A percentile compares a stretch with the other conserved stretches of the same genome.
phyloP scores from a whole-genome alignment of 176 grass and related monocot species.

The Hsuehochloa calcarea region DNA sequence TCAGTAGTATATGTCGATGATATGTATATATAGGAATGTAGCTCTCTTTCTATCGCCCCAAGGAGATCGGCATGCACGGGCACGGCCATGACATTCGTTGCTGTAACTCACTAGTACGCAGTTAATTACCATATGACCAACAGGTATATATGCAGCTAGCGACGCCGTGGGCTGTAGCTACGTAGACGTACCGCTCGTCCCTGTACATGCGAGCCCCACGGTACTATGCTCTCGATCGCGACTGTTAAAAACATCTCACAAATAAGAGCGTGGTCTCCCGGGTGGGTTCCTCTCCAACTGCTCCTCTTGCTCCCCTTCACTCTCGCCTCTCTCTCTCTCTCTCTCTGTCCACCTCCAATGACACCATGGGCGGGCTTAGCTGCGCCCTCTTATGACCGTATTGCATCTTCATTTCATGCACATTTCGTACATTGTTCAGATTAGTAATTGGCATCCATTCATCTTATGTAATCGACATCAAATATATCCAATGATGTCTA shows the following conservation, averaged over 20 bases:
- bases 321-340: background rate
- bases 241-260: background rate
- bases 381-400: background rate
- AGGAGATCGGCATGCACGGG: conserved; percentile 4
- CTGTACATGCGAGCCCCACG: background rate
- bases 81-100: background rate
- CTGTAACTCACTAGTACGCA: background rate
- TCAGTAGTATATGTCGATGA: background rate
- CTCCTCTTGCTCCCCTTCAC: background rate
- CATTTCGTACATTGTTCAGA: background rate
- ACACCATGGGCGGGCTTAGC: background rate
- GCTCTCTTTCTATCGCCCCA: background rate
- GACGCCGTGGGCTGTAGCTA: background rate
- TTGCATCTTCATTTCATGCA: conserved; percentile 21
- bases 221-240: background rate
- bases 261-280: background rate
- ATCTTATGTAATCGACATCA: background rate
- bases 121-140: background rate
- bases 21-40: background rate
- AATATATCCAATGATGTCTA: background rate
- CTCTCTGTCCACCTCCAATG: background rate
- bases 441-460: background rate
- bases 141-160: background rate
- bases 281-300: background rate
- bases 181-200: background rate